Evolutionary conservation across 371 early-diverging fungal genomes (phyloP).

Genomic region (Mortierella polycephala): DNA sequence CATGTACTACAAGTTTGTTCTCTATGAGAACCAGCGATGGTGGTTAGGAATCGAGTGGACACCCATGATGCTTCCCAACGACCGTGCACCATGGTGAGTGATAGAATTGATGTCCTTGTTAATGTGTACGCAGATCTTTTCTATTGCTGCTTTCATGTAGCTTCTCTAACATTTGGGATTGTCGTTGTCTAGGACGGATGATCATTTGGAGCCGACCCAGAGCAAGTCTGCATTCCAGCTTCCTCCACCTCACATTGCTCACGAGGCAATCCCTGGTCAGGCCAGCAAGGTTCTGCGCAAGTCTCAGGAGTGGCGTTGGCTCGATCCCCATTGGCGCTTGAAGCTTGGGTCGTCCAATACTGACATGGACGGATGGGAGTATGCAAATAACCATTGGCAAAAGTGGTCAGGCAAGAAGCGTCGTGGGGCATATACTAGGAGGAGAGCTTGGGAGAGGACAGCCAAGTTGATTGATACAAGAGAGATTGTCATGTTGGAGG

Average conservation of each 20-base stretch:
- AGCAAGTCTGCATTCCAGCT: constrained; percentile 55
- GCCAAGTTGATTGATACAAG: constrained; percentile 53
- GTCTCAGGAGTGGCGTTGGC: constrained; percentile 57
- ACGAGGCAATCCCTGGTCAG: constrained; percentile 42
- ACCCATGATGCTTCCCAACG: constrained; percentile 58
- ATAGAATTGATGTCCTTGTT: too few species aligned
- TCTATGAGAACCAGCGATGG: constrained; percentile 60
- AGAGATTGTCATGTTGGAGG: constrained; percentile 43
- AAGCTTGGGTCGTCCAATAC: constrained; percentile 27
- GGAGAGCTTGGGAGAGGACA: constrained; percentile 56
- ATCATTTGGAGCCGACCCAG: constrained; percentile 57
- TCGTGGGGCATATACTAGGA: constrained; percentile 54
- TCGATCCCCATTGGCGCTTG: constrained; percentile 54
- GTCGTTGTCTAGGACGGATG: constrained; percentile 49
- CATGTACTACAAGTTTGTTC: constrained; percentile 56
- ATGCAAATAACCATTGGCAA: constrained; percentile 57
- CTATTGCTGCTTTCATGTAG: too few species aligned
- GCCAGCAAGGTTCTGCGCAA: constrained; percentile 53
- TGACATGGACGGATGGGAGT: constrained; percentile 58
- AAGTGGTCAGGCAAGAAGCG: constrained; percentile 48
- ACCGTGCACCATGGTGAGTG: constrained; percentile 56
- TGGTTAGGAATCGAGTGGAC: constrained; percentile 60
- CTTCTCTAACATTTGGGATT: too few species aligned
- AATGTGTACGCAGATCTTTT: background rate
- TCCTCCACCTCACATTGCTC: constrained; percentile 44